Base-by-base conservation (phyloP, 345 rosid species). In the Gossypioides kirkii region DNA sequence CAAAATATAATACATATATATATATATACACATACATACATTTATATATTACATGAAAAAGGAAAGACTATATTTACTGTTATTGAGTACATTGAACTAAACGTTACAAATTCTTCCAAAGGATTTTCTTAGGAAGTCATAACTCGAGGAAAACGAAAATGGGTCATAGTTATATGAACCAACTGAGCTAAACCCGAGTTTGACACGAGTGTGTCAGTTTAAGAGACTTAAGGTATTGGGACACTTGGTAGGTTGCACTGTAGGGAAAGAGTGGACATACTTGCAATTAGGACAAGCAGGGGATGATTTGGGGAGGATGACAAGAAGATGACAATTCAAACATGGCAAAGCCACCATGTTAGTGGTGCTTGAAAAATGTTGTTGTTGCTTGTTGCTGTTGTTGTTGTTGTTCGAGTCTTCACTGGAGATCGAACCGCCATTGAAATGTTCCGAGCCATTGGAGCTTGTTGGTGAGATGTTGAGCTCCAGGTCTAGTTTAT, bases 251-350 rank as follows among this genome's bases (percentile, higher is more conserved):
- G 78, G 0, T 70, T 76, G 80, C 2, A 64, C 56, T 42, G 70
- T 28, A 14, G 84, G 76, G 47, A 83, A 81, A 8, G 86, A 79
- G 83, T 85, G 88, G 23, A 85, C 68, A 66, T 71, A 83, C 78
- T 85, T 85, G 88, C 88, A 85, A 28, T 85, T 85, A 1, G 88
- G 88, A 72, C 88, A 85, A 38, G 86, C 76, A 55, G 86, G 88
- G 28, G 83, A 79, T 2, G 88, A 76, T 77, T 73, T 83, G 42
- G 86, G 81, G 32, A 85, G 79, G 2, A 85, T 85, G 14, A 85
- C 86, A 38, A 85, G 85, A 7, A 85, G 86, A 77, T 85, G 88
- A 36, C 88, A 85, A 70, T 81, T 85, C 70, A 78, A 56, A 47
- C 88, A 85, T 18, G 88, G 83, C 73, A 85, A 61, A 10, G 88